Base-by-base conservation (phyloP, 2,329 filamentous ascomycete species). In the Zymoseptoria pseudotritici region DNA sequence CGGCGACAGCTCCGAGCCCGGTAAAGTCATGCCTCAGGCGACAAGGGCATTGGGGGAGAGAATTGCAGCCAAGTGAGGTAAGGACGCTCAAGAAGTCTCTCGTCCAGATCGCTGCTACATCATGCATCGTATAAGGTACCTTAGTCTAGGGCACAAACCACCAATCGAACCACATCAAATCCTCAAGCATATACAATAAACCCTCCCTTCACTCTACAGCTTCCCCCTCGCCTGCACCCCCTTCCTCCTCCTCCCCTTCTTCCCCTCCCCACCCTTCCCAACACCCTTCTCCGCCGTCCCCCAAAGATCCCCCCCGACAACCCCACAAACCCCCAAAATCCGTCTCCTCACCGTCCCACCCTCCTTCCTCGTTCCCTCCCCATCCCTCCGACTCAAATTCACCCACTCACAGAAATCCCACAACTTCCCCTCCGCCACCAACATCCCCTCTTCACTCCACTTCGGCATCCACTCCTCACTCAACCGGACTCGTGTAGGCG, bases 321-420 rank as follows among this genome's bases (percentile, higher is more conserved):
- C 74, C 70, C 96, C 91, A 8, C 89, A 87, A 66, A 97, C 80
- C 6, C 80, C 79, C 46, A 97, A 75, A 10, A 99, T 93, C 20
- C 94, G 82, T 11, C 83, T 89, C 67, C 87, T 89, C 2, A 97
- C 92, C 0, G 91, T 96, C 1, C 88, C 89, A 11, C 92, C 92
- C 73, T 99, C 94, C n/a, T 97, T 97, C 83, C 97, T 99, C 8
- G 94, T 94, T 22, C 57, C 53, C 24, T 58, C 63, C 22, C 50
- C 50, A 52, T 21, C 50, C 50, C 50, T 82, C 31, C 94, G 81
- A 52, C 86, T 89, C 55, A 85, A 82, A 7, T 91, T 90, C 64
- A 99, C 96, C 71, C 87, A 83, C 73, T 96, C 91, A 4, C 89
- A 93, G 69, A 97, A 96, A 58, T 91, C 85, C 94, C 94, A 99